Base-by-base conservation (phyloP, 225 moss, liverwort and hornwort genomes). In the Pseudisothecium myosuroides region DNA sequence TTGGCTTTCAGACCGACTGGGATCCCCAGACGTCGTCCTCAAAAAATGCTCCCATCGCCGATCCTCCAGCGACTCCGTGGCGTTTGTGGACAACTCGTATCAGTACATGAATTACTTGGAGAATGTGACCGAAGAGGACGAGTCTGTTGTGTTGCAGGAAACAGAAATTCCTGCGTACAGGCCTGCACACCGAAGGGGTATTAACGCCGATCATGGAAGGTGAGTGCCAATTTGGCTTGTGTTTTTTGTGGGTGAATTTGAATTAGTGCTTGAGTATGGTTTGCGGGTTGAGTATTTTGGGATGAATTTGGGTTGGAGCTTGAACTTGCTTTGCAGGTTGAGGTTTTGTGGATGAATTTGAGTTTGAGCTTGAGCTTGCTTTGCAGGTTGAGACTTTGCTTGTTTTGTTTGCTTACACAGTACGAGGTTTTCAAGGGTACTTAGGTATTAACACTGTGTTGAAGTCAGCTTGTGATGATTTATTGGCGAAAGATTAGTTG, bases 51-150 rank as follows among this genome's bases (percentile, higher is more conserved):
- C 94, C 29, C 97, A 99, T 80, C 94, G 98, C 87, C 96, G 98
- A 84, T 96, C 97, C 59, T 95, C 97, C 22, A 99, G 98, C 68
- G 98, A 99, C 87, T 99, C 98, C 24, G 92, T 96, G 34, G 96
- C 98, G 34, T 96, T 97, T 71, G 89, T 96, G 83, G 98, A 97
- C 82, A 94, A 87, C 49, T 96, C 97, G 18, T 92, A 95, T 21
- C 91, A 95, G 73, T 96, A 95, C 89, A 91, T 95, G 83, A 94
- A 93, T 60, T 93, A 90, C 91, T 93, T 95, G 60, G 94, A 95
- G 60, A 92, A 96, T 67, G 96, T 99, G 47, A 95, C 96, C 3
- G 97, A 97, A 67, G 98, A 97, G 76, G 94, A 94, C 31, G 98
- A 99, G 89, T 95, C 93, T 15, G 93, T 29, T 2, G 55, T 54